Conservation (phyloP, 768 basidiomycete species). For the Amanita inopinata region DNA sequence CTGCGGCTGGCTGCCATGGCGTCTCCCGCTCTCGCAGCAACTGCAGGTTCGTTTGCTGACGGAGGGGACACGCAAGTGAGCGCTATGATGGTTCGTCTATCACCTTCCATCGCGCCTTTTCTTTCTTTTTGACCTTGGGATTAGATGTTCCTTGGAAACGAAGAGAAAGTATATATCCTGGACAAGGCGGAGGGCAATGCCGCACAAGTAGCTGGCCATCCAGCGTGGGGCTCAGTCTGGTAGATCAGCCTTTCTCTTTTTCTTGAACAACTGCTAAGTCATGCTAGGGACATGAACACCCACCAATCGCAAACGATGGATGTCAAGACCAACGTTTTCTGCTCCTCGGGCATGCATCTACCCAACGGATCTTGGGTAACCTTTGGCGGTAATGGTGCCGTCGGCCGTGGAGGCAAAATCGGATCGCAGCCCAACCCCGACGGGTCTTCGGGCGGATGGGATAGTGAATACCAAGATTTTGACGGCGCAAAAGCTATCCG, state of each 20-base stretch:
- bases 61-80: slow-evolving; percentile 27
- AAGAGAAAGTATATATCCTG: slow-evolving; percentile 64
- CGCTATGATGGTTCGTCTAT: slow-evolving; percentile 28
- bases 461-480: slow-evolving; percentile 65
- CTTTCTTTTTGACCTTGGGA: not conserved
- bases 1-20: slow-evolving; percentile 18
- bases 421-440: slow-evolving; percentile 39
- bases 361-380: slow-evolving; percentile 70
- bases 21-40: slow-evolving; percentile 17
- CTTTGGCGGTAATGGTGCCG: slow-evolving; percentile 72
- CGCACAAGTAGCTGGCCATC: slow-evolving; percentile 43
- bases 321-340: slow-evolving; percentile 65
- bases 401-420: slow-evolving; percentile 53
- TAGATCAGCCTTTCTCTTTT: not conserved
- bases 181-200: slow-evolving; percentile 74
- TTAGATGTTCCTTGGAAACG: slow-evolving; percentile 61
- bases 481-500: slow-evolving; percentile 78
- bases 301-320: slow-evolving; percentile 60
- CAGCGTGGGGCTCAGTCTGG: slow-evolving; percentile 43
- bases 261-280: not conserved
- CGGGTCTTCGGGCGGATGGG: slow-evolving; percentile 42
- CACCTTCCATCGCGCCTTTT: not conserved
- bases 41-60: slow-evolving; percentile 26
- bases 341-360: slow-evolving; percentile 74
- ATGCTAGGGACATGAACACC: slow-evolving; percentile 48